Evolutionary conservation across 1,139 yeast genomes (phyloP).

Genomic region (Blastobotrys persicus): DNA sequence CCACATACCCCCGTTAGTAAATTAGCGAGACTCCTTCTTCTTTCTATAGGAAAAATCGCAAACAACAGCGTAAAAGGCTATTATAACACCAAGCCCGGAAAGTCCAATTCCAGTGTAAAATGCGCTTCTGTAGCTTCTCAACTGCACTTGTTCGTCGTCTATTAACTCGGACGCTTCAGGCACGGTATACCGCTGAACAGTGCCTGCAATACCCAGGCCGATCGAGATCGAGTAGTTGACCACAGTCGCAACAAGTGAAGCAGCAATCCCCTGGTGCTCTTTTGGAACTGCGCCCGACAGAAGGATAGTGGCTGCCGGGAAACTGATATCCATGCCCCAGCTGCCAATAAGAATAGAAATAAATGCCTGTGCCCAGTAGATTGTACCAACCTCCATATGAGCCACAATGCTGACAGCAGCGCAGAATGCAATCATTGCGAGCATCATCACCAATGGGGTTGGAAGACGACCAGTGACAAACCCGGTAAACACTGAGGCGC

Average conservation of each 20-base stretch:
- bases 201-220: slow-evolving; percentile 64
- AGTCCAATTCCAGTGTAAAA: slow-evolving; percentile 52
- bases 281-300: slow-evolving; percentile 51
- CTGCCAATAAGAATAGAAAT: slow-evolving; percentile 48
- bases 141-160: slow-evolving; percentile 32
- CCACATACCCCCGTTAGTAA: too few species aligned
- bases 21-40: too few species aligned
- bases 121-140: slow-evolving; percentile 46
- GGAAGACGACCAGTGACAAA: slow-evolving; percentile 41
- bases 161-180: slow-evolving; percentile 26
- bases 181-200: slow-evolving; percentile 48
- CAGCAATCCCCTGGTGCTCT: slow-evolving; percentile 63
- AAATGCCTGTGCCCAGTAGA: slow-evolving; percentile 55
- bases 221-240: slow-evolving; percentile 63
- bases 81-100: slow-evolving; percentile 46
- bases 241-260: slow-evolving; percentile 57
- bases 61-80: slow-evolving; percentile 32
- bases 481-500: slow-evolving; percentile 49
- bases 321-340: slow-evolving; percentile 64
- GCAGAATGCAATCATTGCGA: slow-evolving; percentile 47
- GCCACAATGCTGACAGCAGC: slow-evolving; percentile 46
- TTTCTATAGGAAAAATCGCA: slow-evolving; percentile 11
- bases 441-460: slow-evolving; percentile 45
- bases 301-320: slow-evolving; percentile 59
- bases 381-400: slow-evolving; percentile 47